phyloP scores from a whole-genome alignment of 2,329 filamentous ascomycete species.

The Colletotrichum somersetense region DNA sequence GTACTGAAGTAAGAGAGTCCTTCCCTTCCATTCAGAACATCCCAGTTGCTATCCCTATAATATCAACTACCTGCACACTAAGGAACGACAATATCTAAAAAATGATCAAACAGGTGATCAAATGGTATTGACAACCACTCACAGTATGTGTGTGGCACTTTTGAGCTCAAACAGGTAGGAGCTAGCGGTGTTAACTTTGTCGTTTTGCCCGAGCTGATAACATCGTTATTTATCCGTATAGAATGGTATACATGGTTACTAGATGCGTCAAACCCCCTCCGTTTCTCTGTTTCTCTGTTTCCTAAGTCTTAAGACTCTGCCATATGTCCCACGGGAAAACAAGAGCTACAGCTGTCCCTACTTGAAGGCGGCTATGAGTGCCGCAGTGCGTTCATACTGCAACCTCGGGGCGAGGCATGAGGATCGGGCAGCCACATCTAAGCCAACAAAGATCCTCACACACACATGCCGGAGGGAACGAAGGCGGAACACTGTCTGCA shows the following conservation, averaged over 20 bases:
- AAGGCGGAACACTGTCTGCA: no score
- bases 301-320: background rate
- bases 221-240: background rate
- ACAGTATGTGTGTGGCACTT: background rate
- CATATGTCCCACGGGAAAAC: no score
- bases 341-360: no score
- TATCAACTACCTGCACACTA: background rate
- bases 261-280: background rate
- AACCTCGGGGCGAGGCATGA: no score
- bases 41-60: background rate
- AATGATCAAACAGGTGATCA: background rate
- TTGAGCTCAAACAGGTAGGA: constrained; percentile 11
- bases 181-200: constrained; percentile 51
- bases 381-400: no score
- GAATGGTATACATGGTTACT: background rate
- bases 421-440: no score
- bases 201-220: constrained; percentile 22
- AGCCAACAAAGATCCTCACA: no score
- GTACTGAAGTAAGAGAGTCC: background rate
- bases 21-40: background rate
- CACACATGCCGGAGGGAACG: no score
- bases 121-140: background rate
- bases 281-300: background rate
- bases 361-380: no score
- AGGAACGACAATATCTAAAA: background rate